Percentiles rank a stretch among this genome's conserved stretches.
These are phyloP conservation scores for Lentinula novae-zelandiae DNA, from an alignment of 1,284 basidiomycete genomes.

Conservation along the genomic window DNA sequence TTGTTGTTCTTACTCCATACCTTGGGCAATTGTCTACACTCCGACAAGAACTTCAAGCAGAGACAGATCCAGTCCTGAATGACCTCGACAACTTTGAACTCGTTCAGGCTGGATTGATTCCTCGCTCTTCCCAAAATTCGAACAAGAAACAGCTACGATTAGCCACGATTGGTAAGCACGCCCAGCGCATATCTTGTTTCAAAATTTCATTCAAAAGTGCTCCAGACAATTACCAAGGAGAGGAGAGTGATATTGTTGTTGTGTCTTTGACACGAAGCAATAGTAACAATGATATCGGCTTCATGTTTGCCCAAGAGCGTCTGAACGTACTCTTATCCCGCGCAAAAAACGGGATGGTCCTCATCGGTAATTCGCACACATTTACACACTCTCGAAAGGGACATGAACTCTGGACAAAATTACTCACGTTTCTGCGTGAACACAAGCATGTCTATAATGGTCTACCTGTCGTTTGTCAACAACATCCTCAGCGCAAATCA, in stretches of 20 bases:
- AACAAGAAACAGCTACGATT: constrained; percentile 42
- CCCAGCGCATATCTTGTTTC: background rate
- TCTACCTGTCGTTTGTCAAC: constrained; percentile 52
- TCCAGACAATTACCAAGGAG: constrained; percentile 64
- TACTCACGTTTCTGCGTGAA: constrained; percentile 40
- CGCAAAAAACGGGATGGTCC: constrained; percentile 55
- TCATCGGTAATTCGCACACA: constrained; percentile 60
- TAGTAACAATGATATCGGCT: constrained; percentile 50
- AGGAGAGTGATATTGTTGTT: constrained; percentile 65
- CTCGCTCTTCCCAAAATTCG: constrained; percentile 26
- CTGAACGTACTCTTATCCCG: constrained; percentile 65
- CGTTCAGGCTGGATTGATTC: constrained; percentile 46
- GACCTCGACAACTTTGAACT: constrained; percentile 60
- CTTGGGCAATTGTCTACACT: constrained; percentile 60
- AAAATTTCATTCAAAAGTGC: background rate
- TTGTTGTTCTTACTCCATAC: constrained; percentile 66
- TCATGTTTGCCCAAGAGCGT: constrained; percentile 63
- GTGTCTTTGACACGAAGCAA: constrained; percentile 61
- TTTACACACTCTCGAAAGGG: constrained; percentile 53
- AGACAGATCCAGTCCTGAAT: constrained; percentile 55
- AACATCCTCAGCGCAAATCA: constrained; percentile 40
- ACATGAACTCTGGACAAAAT: constrained; percentile 42
- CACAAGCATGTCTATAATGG: constrained; percentile 52
- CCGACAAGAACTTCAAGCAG: constrained; percentile 35
- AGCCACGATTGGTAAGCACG: constrained; percentile 53